Base-by-base conservation (phyloP, 352 stramenopile species). In the Thalassiosira hispida region DNA sequence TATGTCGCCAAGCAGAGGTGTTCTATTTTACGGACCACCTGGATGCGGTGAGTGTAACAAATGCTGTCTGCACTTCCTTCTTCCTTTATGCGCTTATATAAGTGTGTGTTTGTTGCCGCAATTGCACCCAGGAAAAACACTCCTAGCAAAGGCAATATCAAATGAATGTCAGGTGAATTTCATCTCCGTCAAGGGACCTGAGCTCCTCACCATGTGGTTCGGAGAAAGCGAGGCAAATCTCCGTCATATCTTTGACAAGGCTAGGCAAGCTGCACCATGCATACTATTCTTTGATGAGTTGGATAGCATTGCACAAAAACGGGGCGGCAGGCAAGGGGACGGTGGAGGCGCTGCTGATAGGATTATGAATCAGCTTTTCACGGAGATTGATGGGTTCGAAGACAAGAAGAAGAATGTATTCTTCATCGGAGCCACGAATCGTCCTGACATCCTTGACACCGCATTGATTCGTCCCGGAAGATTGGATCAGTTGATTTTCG, bases 211-310 rank as follows among this genome's bases (percentile, higher is more conserved):
- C 47, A 98, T 98, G 94, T 99, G 96, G 96, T 99, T 99, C 81
- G 98, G 98, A 85, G 97, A 98, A 81, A 98, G 94, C 11, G 98
- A 99, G 84, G 95, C 95, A 20, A 99, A 99, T 80, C 96, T 99
- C 31, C 95, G 97, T 73, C 96, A 99, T 70, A 90, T 99, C 25
- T 99, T 99, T 83, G 97, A 99, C 86, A 99, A 99, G 87, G 98
- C 98, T 7, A 94, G 97, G 62, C 93, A 94, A 23, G 97, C 98
- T 16, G 97, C 97, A 73, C 98, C 98, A 12, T 99, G 97, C 88
- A 98, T 99, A 73, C 88, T 99, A 14, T 99, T 99, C 91, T 99
- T 99, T 74, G 98, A 99, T 92, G 98, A 99, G 86, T 93, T 99
- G 75, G 98, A 99, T 87, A 99, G 97, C 44, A 99, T 99, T 73